Conservation (phyloP, 495 filamentous ascomycete species). For the Choiromyces venosus region DNA sequence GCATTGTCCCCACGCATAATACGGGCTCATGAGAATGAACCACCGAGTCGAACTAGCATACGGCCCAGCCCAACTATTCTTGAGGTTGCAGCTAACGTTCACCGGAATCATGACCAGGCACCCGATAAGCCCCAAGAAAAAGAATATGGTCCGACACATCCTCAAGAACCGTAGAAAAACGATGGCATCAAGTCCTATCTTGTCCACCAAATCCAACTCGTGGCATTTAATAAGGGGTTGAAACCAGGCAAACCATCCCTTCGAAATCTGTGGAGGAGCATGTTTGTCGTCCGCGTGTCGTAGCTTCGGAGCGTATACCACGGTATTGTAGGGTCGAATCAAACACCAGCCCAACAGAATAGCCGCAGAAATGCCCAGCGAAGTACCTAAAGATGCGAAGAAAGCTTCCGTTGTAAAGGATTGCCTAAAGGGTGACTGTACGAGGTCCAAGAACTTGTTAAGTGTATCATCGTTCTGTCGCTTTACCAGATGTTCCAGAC, state of each 20-base stretch:
- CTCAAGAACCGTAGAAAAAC: conserved; percentile 81
- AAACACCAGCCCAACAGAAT: conserved; percentile 79
- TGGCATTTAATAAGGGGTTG: conserved; percentile 67
- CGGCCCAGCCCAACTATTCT: conserved; percentile 18
- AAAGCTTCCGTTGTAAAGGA: conserved; percentile 62
- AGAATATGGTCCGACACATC: conserved; percentile 91
- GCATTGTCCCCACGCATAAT: conserved; percentile 52
- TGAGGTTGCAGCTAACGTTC: conserved; percentile 53
- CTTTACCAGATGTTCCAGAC: conserved; percentile 13
- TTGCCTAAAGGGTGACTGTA: conserved; percentile 36
- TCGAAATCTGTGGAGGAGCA: conserved; percentile 83
- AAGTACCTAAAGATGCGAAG: conserved; percentile 73
- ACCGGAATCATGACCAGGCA: conserved; percentile 77
- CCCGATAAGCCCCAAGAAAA: conserved; percentile 64
- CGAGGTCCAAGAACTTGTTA: conserved; percentile 28
- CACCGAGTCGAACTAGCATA: conserved; percentile 48
- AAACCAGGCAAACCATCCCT: conserved; percentile 79
- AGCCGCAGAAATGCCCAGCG: conserved; percentile 64
- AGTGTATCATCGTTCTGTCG: conserved; percentile 21
- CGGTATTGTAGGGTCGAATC: conserved; percentile 78
- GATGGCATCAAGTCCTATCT: conserved; percentile 81
- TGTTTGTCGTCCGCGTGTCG: conserved; percentile 90
- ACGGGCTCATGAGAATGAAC: conserved; percentile 52
- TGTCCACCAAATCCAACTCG: conserved; percentile 67
- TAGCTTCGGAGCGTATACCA: conserved; percentile 90